Evolutionary conservation across 192 early-diverging fungal species (phyloP), one percentile per base, ranked within the genome.

Genomic region (Dissophora globulifera): DNA sequence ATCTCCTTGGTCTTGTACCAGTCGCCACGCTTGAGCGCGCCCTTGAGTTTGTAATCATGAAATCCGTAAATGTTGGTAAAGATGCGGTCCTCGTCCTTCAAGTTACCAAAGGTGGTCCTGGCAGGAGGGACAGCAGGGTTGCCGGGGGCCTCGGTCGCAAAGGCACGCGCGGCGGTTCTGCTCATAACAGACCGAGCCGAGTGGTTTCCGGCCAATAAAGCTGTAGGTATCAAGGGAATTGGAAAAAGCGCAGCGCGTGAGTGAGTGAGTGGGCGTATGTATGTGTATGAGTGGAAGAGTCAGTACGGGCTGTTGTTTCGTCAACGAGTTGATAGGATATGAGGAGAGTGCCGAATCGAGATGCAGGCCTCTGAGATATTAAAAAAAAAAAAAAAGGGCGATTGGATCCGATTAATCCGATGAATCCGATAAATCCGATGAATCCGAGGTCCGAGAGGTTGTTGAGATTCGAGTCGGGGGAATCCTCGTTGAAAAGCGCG

Each of bases 1-100:
- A 99, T 90, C 79, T 99, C 96, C 87, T 99, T 99, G 50, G 97
- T 99, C 86, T 96, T 96, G 89, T 96, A 90, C 96, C 96, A 99
- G 84, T 99, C 96, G 53, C 97, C 96, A 57, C 96, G 93, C 86
- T 95, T 94, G 78, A 92, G 57, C 16, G 97, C 96, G 11, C 95
- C 96, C 52, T 92, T 84, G 35, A 99, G 87, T 22, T 87, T 78
- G 69, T 85, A 99, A 79, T 99, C 96, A 79, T 98, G 95, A 70
- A 88, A 87, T 11, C 90, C 91, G 72, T 99, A 99, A 41, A 99
- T 80, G 83, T 99, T 99, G 69, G 97, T 99, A 83, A 96, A 99
- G 71, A 99, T 98, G 57, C 97, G 93, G 82, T 99, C 97, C 71
- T 93, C 81, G 83, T 98, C 97, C 61, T 84, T 90, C 53, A 97